A percentile compares a stretch with the other conserved stretches of the same genome.
Evolutionary conservation across 352 stramenopile species (phyloP).

Genomic region (Pythium dissotocum): DNA sequence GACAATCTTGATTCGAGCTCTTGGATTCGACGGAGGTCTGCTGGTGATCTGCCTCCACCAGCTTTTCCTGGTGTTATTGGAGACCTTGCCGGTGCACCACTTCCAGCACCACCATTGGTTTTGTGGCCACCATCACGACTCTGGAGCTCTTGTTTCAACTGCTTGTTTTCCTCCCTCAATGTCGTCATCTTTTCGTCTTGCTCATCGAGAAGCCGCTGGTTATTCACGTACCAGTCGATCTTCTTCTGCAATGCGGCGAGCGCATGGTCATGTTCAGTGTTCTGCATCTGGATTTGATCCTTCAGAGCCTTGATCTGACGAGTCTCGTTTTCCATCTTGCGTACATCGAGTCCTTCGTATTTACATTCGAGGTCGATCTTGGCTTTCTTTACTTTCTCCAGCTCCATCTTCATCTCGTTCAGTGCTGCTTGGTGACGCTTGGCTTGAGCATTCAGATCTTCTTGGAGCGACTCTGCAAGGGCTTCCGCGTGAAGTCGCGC

Average conservation of each 20-base stretch:
- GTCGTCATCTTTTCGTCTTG: slow-evolving; percentile 64
- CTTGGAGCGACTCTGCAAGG: slow-evolving; percentile 46
- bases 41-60: slow-evolving; percentile 26
- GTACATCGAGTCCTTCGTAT: slow-evolving; percentile 72
- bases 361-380: slow-evolving; percentile 78
- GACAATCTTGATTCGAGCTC: slow-evolving; percentile 63
- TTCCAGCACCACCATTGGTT: background rate
- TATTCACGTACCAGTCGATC: slow-evolving; percentile 84
- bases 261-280: slow-evolving; percentile 53
- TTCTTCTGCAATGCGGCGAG: slow-evolving; percentile 72
- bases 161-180: slow-evolving; percentile 33
- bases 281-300: slow-evolving; percentile 38
- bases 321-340: slow-evolving; percentile 57
- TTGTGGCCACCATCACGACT: background rate
- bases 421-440: slow-evolving; percentile 48
- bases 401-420: slow-evolving; percentile 69
- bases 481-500: slow-evolving; percentile 64
- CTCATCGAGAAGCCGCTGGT: slow-evolving; percentile 76
- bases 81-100: background rate
- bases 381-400: slow-evolving; percentile 79
- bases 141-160: slow-evolving; percentile 8
- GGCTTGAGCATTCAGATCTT: slow-evolving; percentile 48
- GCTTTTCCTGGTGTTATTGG: slow-evolving; percentile 8
- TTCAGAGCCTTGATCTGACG: slow-evolving; percentile 49
- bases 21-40: slow-evolving; percentile 74